Evolutionary conservation across 2,329 filamentous ascomycete genomes (phyloP).

Genomic region (Hirsutella minnesotensis): DNA sequence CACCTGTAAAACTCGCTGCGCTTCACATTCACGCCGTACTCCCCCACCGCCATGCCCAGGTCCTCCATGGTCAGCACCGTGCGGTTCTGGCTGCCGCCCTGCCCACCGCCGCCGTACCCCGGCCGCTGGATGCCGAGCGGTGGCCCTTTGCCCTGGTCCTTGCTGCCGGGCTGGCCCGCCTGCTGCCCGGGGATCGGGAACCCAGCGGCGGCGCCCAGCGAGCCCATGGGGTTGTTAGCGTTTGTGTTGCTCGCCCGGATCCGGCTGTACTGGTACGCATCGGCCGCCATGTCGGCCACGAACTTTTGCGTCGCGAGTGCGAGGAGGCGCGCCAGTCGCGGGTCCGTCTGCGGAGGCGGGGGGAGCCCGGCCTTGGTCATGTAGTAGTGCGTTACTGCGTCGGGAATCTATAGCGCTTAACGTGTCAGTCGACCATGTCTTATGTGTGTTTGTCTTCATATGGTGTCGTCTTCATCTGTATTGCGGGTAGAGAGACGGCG

Average conservation of each 20-base stretch:
- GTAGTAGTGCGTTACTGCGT: conserved; percentile 96
- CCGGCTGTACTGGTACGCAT: conserved; percentile 94
- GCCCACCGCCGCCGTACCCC: conserved; percentile 77
- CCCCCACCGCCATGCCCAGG: conserved; percentile 90
- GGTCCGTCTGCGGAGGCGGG: conserved; percentile 81
- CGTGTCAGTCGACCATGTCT: no score
- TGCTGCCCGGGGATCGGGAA: conserved; percentile 54
- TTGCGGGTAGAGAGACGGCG: not conserved
- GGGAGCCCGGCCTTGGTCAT: conserved; percentile 91
- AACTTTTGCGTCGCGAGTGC: conserved; percentile 99
- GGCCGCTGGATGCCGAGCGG: conserved; percentile 64
- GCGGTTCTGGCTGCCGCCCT: conserved; percentile 77
- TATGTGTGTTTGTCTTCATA: no score
- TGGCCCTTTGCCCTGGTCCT: conserved; percentile 22
- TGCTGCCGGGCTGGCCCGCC: conserved; percentile 36
- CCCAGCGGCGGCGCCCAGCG: conserved; percentile 62
- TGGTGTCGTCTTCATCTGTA: no score
- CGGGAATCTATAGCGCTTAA: conserved; percentile 85
- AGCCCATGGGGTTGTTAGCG: conserved; percentile 84
- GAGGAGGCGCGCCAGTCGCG: conserved; percentile 80
- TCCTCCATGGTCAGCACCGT: conserved; percentile 99
- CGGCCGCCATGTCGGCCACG: conserved; percentile 91
- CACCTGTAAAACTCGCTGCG: conserved; percentile 91
- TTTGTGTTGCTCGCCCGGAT: conserved; percentile 77
- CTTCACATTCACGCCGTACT: conserved; percentile 97